Evolutionary conservation across 2,329 filamentous ascomycete genomes (phyloP), one percentile per base, ranked within the genome.

Genomic region (Hypoxylon sp.): DNA sequence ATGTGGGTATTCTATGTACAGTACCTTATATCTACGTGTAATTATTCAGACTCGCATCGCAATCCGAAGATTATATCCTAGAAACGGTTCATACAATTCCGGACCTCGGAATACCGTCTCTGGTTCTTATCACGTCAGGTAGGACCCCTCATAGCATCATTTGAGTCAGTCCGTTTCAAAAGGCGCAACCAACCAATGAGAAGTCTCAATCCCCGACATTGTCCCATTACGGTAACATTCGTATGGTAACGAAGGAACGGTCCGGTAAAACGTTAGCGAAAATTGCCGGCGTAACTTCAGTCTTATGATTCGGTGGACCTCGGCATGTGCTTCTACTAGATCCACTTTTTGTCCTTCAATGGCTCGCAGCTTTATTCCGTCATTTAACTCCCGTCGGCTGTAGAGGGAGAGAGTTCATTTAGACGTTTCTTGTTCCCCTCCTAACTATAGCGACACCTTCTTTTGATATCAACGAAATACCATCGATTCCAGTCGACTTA

Each of bases 271-370:
- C 44, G 30, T 51, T 52, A 16, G 29, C 8, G 8, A 32, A 54
- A 58, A 54, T 47, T 60, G 57, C 57, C 57, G 57, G 51, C 54
- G 53, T 37, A 54, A 19, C 23, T 53, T 9, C 15, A n/a, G 4
- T 11, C 16, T 47, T 42, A 30, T 13, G 32, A 25, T 35, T n/a
- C 36, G 49, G 50, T 53, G 50, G 51, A 60, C 57, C 57, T 60
- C 57, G 57, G 57, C 57, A 60, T 60, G 57, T 60, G 57, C 54
- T 52, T 46, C 19, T 16, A 7, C 27, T 36, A 11, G 31, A 35
- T 49, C 38, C 43, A 50, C 45, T 35, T 29, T 25, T 6, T 6
- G 5, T 25, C 21, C 21, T 25, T 35, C 35, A n/a, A 16, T 26
- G 31, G 15, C 17, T 27, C 44, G 37, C 47, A 43, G 38, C 37